phyloP scores from a whole-genome alignment of 768 basidiomycete species.

The Inosperma sp. region DNA sequence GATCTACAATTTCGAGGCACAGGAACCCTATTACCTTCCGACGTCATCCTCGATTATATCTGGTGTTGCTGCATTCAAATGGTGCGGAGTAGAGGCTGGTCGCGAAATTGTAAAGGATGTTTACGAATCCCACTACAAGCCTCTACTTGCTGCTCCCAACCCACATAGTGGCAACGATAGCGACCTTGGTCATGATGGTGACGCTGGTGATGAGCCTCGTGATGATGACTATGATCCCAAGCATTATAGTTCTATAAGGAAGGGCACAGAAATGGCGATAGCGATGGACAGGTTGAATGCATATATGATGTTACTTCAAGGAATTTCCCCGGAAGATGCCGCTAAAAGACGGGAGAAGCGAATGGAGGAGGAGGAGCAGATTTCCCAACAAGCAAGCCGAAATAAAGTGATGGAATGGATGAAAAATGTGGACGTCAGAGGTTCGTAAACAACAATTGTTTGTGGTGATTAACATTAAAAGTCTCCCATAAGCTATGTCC shows the following conservation, averaged over 20 bases:
- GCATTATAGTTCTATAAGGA: not conserved
- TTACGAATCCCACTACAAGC: not conserved
- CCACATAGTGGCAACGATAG: not conserved
- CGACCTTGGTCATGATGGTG: not conserved
- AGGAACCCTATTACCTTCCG: not conserved
- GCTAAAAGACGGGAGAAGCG: not conserved
- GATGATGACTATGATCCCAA: not conserved
- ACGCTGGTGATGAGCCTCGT: not conserved
- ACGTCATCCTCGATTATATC: not conserved
- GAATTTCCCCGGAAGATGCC: not conserved
- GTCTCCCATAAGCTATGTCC: not conserved
- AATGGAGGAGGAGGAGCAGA: not conserved
- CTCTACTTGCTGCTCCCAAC: not conserved
- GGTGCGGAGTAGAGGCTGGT: not conserved
- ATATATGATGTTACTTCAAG: not conserved
- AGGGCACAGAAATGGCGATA: not conserved
- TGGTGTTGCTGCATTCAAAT: not conserved
- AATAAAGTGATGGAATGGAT: not conserved
- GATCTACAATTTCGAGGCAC: not conserved
- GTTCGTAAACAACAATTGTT: no score
- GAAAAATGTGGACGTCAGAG: not conserved
- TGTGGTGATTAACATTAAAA: no score
- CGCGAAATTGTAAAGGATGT: not conserved
- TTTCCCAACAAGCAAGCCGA: not conserved
- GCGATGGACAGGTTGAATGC: conserved; percentile 2